Base-by-base conservation (phyloP, 495 filamentous ascomycete species). In the Parathielavia hyrcaniae region DNA sequence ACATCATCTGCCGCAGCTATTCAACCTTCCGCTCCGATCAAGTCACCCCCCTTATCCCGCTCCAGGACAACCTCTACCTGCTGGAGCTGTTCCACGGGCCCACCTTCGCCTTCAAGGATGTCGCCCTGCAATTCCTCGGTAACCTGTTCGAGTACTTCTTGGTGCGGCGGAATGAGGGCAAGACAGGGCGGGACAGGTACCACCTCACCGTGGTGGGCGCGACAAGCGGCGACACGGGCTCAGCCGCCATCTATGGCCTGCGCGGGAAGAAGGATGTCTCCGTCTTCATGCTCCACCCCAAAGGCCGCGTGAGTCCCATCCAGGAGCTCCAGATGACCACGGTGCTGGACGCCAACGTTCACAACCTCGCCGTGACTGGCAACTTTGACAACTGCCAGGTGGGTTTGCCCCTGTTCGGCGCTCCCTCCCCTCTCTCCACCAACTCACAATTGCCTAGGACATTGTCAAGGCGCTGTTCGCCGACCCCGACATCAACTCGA, bases 1-100 rank as follows among this genome's bases (percentile, higher is more conserved):
- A 74, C 52, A 92, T 98, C 61, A 86, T 97, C 62, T 68, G 82
- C 48, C 79, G 81, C 30, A 88, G 83, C 57, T 98, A 97, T 68
- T 83, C 86, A 8, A 92, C 89, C 17, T 98, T 98, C 79, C 86
- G 91, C 35, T 76, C 81, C 40, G 69, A 79, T 12, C 81, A 92
- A 14, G 79, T 86, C 41, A 87, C 88, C 2, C 92, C 93, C 0
- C 67, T 89, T 13, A 79, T 88, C 40, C 77, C 84, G 11, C 79
- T 96, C 30, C 73, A 86, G 56, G 80, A 82, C 61, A 83, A 89
- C 67, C 69, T 97, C 10, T 79, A 95, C 68, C 73, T 97, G 12
- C 83, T 97, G 12, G 93, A 98, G 72, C 84, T 98, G 12, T 98
- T 97, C 80, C 92, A 97, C 69, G 93, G 93, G n/a, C 91, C 90